Conservation (phyloP, 2,329 filamentous ascomycete species). For the Paecilomyces formosus region DNA sequence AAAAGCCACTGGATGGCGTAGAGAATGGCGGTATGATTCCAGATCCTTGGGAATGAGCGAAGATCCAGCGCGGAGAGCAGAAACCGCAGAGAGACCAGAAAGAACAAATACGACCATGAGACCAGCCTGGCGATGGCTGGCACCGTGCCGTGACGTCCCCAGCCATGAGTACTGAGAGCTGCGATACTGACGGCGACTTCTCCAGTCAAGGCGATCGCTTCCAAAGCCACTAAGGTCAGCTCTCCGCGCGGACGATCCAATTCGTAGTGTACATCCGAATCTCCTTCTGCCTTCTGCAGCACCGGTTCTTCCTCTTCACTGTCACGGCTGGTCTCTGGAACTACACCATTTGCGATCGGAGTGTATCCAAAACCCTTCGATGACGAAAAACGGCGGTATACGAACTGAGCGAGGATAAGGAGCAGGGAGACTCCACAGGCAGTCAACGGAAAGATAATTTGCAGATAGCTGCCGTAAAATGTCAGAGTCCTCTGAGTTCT, state of each 20-base stretch:
- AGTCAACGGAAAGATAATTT: constrained; percentile 69
- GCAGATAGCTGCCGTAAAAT: constrained; percentile 57
- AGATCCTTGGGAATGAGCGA: constrained; percentile 66
- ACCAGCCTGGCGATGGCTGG: constrained; percentile 61
- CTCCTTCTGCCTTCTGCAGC: constrained; percentile 47
- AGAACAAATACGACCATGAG: constrained; percentile 73
- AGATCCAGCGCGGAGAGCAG: constrained; percentile 52
- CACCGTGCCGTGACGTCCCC: constrained; percentile 50
- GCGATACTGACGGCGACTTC: constrained; percentile 63
- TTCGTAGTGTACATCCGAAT: constrained; percentile 46
- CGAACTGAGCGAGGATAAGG: constrained; percentile 53
- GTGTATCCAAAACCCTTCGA: constrained; percentile 54
- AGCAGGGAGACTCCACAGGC: constrained; percentile 64
- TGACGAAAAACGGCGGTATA: constrained; percentile 47
- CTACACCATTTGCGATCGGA: constrained; percentile 22
- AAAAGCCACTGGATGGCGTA: constrained; percentile 81
- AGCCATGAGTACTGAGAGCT: constrained; percentile 54
- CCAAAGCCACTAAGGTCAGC: constrained; percentile 60
- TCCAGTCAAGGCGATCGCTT: constrained; percentile 66
- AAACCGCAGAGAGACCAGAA: constrained; percentile 66
- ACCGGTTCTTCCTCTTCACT: constrained; percentile 50
- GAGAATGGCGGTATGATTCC: constrained; percentile 85
- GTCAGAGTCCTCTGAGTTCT: constrained; percentile 6
- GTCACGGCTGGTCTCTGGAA: constrained; percentile 27
- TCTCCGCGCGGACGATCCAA: constrained; percentile 71